Conservation (phyloP, 768 basidiomycete species). For the Clavaria fumosa region DNA sequence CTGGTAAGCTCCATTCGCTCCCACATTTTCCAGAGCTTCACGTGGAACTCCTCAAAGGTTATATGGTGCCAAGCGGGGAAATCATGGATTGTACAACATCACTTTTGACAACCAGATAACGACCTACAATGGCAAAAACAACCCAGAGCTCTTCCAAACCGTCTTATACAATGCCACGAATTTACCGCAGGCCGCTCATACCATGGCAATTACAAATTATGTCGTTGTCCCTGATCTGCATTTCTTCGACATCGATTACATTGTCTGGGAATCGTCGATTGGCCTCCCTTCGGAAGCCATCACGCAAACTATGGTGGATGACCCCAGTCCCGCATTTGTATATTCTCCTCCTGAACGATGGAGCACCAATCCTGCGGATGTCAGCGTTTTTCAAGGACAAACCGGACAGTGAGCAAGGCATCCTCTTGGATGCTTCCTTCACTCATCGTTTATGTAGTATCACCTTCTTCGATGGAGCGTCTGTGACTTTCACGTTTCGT, state of each 20-base stretch:
- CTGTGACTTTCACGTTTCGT: slow-evolving; percentile 2
- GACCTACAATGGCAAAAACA: no score
- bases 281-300: neutral
- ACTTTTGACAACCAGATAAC: no score
- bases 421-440: neutral
- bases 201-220: slow-evolving; percentile 3
- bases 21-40: neutral
- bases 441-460: neutral
- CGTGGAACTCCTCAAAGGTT: neutral
- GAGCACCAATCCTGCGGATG: neutral
- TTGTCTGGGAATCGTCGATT: slow-evolving; percentile 5
- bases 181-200: slow-evolving; percentile 2
- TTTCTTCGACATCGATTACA: slow-evolving; percentile 7
- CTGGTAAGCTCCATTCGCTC: neutral
- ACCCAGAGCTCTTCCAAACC: neutral
- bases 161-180: slow-evolving; percentile 5
- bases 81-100: slow-evolving; percentile 6
- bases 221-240: neutral
- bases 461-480: neutral
- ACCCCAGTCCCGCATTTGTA: slow-evolving; percentile 1
- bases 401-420: slow-evolving; percentile 1
- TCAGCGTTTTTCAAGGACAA: slow-evolving; percentile 2
- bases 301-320: neutral
- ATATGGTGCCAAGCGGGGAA: slow-evolving; percentile 6
- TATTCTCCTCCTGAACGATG: slow-evolving; percentile 2